Conservation (phyloP, 164 flowering plant species). For the Pachysandra terminalis region DNA sequence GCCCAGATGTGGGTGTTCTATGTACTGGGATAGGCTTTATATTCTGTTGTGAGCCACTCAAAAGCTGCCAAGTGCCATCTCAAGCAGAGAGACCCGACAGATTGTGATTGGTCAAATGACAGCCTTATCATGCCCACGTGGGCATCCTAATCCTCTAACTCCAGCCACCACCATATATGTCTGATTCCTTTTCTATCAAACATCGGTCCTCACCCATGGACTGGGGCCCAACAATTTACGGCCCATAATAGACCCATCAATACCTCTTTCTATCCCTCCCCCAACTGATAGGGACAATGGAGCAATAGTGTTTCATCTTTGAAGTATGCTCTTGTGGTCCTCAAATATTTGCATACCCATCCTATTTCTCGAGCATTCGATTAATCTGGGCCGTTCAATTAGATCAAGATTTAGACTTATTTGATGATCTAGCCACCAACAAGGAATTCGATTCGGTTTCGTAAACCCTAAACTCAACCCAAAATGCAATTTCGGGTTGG, state of each 20-base stretch:
- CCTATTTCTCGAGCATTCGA: too few relatives aligned
- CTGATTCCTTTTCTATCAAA: neutral
- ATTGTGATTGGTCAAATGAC: slow-evolving; percentile 13
- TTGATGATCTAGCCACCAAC: too few relatives aligned
- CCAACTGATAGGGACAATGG: neutral
- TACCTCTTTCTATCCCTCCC: neutral
- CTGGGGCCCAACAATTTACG: neutral
- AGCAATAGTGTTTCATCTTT: neutral
- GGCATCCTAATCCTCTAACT: neutral
- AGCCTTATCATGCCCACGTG: slow-evolving; percentile 15
- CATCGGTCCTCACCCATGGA: neutral
- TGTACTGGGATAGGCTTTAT: neutral
- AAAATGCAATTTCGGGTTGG: too few relatives aligned
- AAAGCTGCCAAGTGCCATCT: slow-evolving; percentile 6
- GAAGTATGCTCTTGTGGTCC: neutral
- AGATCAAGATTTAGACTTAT: too few relatives aligned
- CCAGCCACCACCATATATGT: neutral
- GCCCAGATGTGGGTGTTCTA: neutral
- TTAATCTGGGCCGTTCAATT: too few relatives aligned
- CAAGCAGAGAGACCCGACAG: slow-evolving; percentile 3
- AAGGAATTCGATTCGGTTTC: too few relatives aligned
- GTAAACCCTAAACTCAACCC: too few relatives aligned
- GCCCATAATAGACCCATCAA: slow-evolving; percentile 1
- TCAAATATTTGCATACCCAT: too few relatives aligned
- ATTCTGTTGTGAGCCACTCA: slow-evolving; percentile 6